Evolutionary conservation across 1,284 basidiomycete genomes (phyloP).

Genomic region (Ceratobasidium theobromae): DNA sequence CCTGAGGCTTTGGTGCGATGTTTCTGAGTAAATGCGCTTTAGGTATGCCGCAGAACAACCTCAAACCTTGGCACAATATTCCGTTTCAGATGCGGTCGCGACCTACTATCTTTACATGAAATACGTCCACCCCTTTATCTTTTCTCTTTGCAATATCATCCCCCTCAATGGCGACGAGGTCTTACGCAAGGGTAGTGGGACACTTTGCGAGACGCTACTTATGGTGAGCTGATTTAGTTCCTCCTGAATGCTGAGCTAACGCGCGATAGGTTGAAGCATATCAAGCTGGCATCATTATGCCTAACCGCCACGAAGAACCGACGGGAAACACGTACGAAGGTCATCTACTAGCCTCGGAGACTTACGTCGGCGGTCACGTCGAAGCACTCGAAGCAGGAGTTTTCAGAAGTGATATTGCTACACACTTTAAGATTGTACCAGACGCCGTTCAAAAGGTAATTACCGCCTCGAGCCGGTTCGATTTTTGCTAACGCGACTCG

Average conservation of each 20-base stretch:
- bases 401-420: constrained; percentile 93
- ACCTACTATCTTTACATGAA: constrained; percentile 99
- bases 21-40: not conserved
- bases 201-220: constrained; percentile 94
- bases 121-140: constrained; percentile 99
- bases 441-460: constrained; percentile 79
- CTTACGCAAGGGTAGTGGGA: constrained; percentile 92
- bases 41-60: constrained; percentile 98
- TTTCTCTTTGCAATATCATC: constrained; percentile 99
- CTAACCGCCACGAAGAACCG: constrained; percentile 93
- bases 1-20: not conserved
- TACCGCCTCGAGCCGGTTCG: not conserved
- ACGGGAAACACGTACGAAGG: constrained; percentile 94
- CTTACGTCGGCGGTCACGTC: constrained; percentile 98
- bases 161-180: constrained; percentile 97
- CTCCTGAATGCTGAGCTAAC: constrained; percentile 2
- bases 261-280: constrained; percentile 86
- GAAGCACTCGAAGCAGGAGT: constrained; percentile 98
- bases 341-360: constrained; percentile 94
- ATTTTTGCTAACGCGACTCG: constrained; percentile 33
- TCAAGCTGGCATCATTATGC: constrained; percentile 92
- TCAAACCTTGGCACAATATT: constrained; percentile 93
- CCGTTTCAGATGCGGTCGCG: constrained; percentile 98
- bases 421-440: constrained; percentile 95
- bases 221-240: constrained; percentile 67